phyloP scores from a whole-genome alignment of 192 early-diverging fungal species.

The Thamnidium elegans region DNA sequence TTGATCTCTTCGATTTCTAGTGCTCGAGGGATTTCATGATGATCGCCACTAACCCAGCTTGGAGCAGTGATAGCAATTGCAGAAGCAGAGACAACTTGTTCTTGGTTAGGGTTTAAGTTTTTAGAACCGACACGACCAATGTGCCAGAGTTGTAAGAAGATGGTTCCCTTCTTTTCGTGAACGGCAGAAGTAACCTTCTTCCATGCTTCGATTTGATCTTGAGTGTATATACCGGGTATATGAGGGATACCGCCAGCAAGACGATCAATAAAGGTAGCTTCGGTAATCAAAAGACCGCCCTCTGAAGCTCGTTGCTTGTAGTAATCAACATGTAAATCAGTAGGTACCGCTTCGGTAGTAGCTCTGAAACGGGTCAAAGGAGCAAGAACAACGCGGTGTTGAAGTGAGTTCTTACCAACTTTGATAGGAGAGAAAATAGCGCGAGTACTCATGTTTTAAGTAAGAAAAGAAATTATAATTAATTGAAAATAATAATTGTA shows the following conservation, averaged over 20 bases:
- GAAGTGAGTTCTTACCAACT: conserved; percentile 11
- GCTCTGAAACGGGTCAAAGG: conserved; percentile 28
- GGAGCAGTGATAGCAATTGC: conserved; percentile 21
- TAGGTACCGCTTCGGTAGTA: conserved; percentile 13
- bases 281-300: conserved; percentile 28
- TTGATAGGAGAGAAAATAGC: conserved; percentile 29
- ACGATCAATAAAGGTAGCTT: conserved; percentile 23
- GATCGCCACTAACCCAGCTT: neutral
- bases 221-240: conserved; percentile 38
- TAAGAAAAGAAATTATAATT: neutral
- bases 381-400: conserved; percentile 30
- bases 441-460: conserved; percentile 2
- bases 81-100: conserved; percentile 21
- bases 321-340: conserved; percentile 11
- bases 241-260: conserved; percentile 16
- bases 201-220: conserved; percentile 49
- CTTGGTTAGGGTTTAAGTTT: neutral
- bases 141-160: conserved; percentile 58
- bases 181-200: conserved; percentile 51
- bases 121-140: conserved; percentile 17
- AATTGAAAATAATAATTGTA: too few species aligned
- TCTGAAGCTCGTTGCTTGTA: conserved; percentile 27
- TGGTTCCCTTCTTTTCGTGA: conserved; percentile 49
- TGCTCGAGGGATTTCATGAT: conserved; percentile 19
- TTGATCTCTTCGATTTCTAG: conserved; percentile 15